Percentiles rank a stretch among this genome's conserved stretches.
These are phyloP conservation scores for Whalleya microplaca DNA, from an alignment of 2,329 filamentous ascomycete genomes.

Conservation along the genomic window DNA sequence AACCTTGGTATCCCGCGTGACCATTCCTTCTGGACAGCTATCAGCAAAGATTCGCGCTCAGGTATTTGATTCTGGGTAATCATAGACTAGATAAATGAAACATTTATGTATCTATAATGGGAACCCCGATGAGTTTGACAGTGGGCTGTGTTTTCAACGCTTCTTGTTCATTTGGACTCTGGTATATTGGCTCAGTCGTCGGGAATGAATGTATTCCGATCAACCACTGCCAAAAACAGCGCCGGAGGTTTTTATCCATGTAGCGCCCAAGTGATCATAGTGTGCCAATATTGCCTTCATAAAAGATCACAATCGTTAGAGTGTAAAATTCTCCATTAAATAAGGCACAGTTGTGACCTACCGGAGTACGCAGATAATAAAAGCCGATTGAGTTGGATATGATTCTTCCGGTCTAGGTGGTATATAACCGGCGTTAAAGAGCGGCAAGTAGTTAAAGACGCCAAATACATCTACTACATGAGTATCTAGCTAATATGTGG, in stretches of 20 bases:
- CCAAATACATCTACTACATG: slow-evolving; percentile 6
- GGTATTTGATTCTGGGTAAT: background rate
- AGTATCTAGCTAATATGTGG: slow-evolving; percentile 3
- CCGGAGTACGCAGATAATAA: background rate
- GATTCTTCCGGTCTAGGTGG: slow-evolving; percentile 11
- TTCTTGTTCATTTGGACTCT: background rate
- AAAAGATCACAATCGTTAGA: background rate
- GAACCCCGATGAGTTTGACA: background rate
- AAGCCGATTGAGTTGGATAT: slow-evolving; percentile 2
- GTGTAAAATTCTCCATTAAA: background rate
- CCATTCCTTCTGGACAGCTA: background rate
- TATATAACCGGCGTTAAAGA: slow-evolving; percentile 20
- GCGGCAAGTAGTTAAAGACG: background rate
- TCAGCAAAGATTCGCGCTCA: background rate
- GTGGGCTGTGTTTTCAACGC: background rate
- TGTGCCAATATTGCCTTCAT: background rate
- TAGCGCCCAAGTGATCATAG: background rate
- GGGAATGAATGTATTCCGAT: too few species aligned
- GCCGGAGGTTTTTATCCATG: too few species aligned
- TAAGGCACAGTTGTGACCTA: slow-evolving; percentile 1
- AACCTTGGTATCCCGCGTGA: slow-evolving; percentile 4
- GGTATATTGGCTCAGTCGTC: too few species aligned
- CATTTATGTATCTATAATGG: background rate
- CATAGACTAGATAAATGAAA: background rate
- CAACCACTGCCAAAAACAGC: too few species aligned